Base-by-base conservation (phyloP, 2,329 filamentous ascomycete genomes). In the Aspergillus glaucus region DNA sequence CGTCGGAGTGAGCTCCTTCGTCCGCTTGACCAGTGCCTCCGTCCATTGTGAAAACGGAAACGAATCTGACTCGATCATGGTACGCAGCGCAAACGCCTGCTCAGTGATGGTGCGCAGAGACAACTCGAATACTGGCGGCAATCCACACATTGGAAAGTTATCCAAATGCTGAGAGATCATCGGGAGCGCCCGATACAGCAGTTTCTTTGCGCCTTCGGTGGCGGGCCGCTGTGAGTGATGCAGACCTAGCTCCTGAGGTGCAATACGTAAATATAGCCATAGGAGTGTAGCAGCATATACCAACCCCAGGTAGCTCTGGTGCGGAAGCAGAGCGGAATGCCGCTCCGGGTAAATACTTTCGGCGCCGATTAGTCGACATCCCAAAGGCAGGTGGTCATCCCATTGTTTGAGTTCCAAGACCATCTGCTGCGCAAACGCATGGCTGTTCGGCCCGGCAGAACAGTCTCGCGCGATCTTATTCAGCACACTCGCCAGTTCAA, bases 41-140 rank as follows among this genome's bases (percentile, higher is more conserved):
- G 61, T 57, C 67, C 67, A 70, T 6, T 57, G 58, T 5, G 51
- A 46, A 44, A 68, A 69, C 7, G 67, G 64, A 42, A 69, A 69
- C 7, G 57, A 54, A 22, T 64, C 61, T 0, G 57, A 50, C 45
- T 68, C 63, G 9, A 62, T 50, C 7, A 52, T 63, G 15, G 60
- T 56, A 15, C 60, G 61, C 36, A 68, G 50, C 4, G 54, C 56
- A 19, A 61, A 59, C 2, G 66, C 65, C 28, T 68, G 63, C 44
- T 70, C 62, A 4, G 61, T 54, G 17, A 71, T 69, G 2, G 63
- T 68, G 6, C 62, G 66, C 22, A 71, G 48, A 3, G 60, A 50
- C 15, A 64, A 58, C 49, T 72, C 69, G 21, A 71, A 70, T 9
- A 71, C 47, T 1, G 69, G 69, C 2, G 68, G 68, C 3, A 71